These are phyloP conservation scores for Thelephora ganbajun DNA, from an alignment of 768 basidiomycete species.

Conservation along the genomic window DNA sequence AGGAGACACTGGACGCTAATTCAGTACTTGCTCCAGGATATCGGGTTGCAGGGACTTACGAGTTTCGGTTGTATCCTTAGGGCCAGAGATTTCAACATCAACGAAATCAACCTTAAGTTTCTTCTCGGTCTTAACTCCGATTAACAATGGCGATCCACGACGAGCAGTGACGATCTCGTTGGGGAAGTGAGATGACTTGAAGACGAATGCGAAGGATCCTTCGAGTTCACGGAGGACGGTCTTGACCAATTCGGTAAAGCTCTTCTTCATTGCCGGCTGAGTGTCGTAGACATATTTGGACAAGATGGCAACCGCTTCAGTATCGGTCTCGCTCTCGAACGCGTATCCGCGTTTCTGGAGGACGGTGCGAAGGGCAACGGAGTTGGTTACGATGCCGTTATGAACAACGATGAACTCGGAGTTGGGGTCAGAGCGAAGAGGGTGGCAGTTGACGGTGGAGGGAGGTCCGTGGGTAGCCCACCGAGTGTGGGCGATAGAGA, in stretches of 20 bases:
- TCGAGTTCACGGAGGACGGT: constrained; percentile 94
- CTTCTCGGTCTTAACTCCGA: constrained; percentile 99
- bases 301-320: constrained; percentile 93
- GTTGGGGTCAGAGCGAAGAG: constrained; percentile 68
- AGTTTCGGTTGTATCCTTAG: constrained; percentile 38
- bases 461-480: constrained; percentile 98
- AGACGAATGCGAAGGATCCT: constrained; percentile 98
- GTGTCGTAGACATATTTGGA: constrained; percentile 95
- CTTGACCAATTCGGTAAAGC: constrained; percentile 89
- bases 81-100: constrained; percentile 86
- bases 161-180: constrained; percentile 93
- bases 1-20: constrained; percentile 20
- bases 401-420: constrained; percentile 90
- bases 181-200: constrained; percentile 94
- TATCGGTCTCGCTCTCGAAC: constrained; percentile 94
- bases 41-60: constrained; percentile 20
- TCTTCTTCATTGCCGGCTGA: constrained; percentile 70
- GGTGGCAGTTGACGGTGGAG: constrained; percentile 85
- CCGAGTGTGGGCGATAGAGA: constrained; percentile 96
- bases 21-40: background rate
- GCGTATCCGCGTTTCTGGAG: constrained; percentile 91
- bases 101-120: constrained; percentile 99
- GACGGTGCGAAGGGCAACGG: constrained; percentile 74
- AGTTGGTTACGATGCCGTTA: constrained; percentile 98
- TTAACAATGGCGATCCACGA: constrained; percentile 88